Base-by-base conservation (phyloP, 441 rosid species). In the Syzygium malaccense region DNA sequence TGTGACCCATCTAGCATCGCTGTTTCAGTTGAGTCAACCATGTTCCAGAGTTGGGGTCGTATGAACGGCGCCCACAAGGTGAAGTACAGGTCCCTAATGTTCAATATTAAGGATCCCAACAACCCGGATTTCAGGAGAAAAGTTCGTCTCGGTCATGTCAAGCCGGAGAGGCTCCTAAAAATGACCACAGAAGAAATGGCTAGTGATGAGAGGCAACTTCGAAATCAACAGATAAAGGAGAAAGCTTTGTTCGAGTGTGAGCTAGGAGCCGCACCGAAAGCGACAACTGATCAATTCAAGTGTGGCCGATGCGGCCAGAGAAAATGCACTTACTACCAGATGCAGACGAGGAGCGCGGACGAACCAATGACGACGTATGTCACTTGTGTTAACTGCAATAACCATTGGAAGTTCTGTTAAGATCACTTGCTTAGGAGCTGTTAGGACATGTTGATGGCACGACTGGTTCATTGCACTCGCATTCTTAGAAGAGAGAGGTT, bases 321-420 rank as follows among this genome's bases (percentile, higher is more conserved):
- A 20, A 86, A 86, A 90, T 86, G 88, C 71, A 91, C 92, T n/a
- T 91, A 90, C 87, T 32, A 86, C 55, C 93, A 91, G 58, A 85
- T 91, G 90, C 93, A 91, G 89, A 93, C 93, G 4, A 87, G 94
- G 90, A 91, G 93, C 11, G 92, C 92, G 0, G 92, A 92, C 79
- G 93, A 93, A 86, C 93, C 94, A 1, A 93, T 92, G 93, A 92
- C 93, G 23, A 92, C 93, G 5, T 88, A 80, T 33, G 92, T 92
- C 17, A 92, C 93, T 4, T 93, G 94, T 54, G 90, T 90, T 26
- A 87, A 89, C 86, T 93, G 92, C 89, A 87, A 88, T 14, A 83
- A 91, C 88, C 89, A 54, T 66, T 93, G 94, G 93, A 93, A 92
- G 88, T 89, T 92, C 62, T 83, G 91, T 68, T 92, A 85, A 88